Percentiles rank a stretch among this genome's conserved stretches.
phyloP scores from a whole-genome alignment of 208 protist genomes.

The Leishmania arabica region DNA sequence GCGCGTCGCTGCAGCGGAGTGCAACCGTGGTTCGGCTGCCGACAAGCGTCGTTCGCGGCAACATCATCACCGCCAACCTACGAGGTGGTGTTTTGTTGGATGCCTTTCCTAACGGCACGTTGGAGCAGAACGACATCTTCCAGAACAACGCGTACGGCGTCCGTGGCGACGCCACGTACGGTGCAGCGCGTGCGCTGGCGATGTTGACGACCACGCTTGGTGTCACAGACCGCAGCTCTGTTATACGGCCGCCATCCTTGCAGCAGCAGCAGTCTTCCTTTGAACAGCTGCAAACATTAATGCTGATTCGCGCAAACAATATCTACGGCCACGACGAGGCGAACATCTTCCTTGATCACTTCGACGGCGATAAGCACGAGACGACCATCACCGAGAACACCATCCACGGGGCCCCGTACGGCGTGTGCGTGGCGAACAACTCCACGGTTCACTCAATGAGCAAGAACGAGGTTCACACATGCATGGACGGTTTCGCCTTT shows the following conservation, averaged over 20 bases:
- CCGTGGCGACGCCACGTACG: slow-evolving; percentile 57
- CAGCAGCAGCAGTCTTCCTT: not conserved
- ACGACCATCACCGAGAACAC: slow-evolving; percentile 55
- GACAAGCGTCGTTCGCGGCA: slow-evolving; percentile 40
- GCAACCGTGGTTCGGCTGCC: slow-evolving; percentile 22
- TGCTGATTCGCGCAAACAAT: slow-evolving; percentile 43
- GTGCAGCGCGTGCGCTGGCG: slow-evolving; percentile 30
- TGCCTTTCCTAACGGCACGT: slow-evolving; percentile 29
- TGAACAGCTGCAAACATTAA: slow-evolving; percentile 19
- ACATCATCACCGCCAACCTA: slow-evolving; percentile 63
- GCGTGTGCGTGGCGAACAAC: slow-evolving; percentile 63
- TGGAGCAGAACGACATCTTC: slow-evolving; percentile 78
- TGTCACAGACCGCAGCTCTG: not conserved
- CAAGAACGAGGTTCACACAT: slow-evolving; percentile 70
- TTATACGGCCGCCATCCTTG: slow-evolving; percentile 1
- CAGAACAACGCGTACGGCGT: slow-evolving; percentile 75
- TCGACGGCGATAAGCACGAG: slow-evolving; percentile 25
- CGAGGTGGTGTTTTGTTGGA: slow-evolving; percentile 80
- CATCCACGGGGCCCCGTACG: slow-evolving; percentile 63
- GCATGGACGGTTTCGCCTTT: slow-evolving; percentile 68
- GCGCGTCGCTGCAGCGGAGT: slow-evolving; percentile 24
- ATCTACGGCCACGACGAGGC: slow-evolving; percentile 60
- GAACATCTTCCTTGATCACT: slow-evolving; percentile 63
- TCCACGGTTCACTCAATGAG: slow-evolving; percentile 40
- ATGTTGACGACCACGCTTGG: slow-evolving; percentile 24